Conservation (phyloP, 2,329 filamentous ascomycete genomes). For the Coniochaeta sp. region DNA sequence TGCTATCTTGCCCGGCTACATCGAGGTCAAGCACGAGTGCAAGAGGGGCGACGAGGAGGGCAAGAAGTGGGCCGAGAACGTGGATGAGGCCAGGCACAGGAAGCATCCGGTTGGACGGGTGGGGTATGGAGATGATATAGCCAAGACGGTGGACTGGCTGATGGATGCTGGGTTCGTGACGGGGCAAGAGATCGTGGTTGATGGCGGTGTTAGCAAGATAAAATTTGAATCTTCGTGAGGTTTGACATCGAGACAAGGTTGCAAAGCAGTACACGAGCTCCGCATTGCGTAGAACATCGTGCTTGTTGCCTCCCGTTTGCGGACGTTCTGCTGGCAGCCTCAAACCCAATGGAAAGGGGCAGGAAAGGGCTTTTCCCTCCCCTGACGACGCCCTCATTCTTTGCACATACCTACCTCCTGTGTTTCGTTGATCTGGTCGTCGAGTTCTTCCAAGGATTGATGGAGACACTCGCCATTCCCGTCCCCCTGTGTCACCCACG, state of each 20-base stretch:
- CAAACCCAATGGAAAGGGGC: no score
- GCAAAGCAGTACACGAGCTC: neutral
- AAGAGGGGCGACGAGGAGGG: conserved; percentile 34
- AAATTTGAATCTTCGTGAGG: conserved; percentile 12
- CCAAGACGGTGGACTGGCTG: conserved; percentile 31
- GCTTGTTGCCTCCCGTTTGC: no score
- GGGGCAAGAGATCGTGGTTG: conserved; percentile 19
- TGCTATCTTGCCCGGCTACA: conserved; percentile 35
- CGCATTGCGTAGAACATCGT: no score
- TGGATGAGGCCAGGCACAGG: conserved; percentile 29
- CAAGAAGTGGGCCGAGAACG: conserved; percentile 23
- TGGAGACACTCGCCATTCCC: no score
- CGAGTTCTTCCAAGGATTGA: no score
- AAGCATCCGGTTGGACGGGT: conserved; percentile 35
- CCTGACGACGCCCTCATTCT: no score
- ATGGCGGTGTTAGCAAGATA: conserved; percentile 19
- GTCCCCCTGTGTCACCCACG: no score
- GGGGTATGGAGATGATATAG: conserved; percentile 35
- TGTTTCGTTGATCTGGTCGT: no score
- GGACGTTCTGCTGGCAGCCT: no score
- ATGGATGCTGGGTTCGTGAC: conserved; percentile 20
- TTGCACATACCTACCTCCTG: no score
- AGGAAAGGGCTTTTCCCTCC: no score
- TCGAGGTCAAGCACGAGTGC: conserved; percentile 38
- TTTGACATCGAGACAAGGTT: neutral